Conservation (phyloP, 768 basidiomycete species). For the Leccinum barrowsii region DNA sequence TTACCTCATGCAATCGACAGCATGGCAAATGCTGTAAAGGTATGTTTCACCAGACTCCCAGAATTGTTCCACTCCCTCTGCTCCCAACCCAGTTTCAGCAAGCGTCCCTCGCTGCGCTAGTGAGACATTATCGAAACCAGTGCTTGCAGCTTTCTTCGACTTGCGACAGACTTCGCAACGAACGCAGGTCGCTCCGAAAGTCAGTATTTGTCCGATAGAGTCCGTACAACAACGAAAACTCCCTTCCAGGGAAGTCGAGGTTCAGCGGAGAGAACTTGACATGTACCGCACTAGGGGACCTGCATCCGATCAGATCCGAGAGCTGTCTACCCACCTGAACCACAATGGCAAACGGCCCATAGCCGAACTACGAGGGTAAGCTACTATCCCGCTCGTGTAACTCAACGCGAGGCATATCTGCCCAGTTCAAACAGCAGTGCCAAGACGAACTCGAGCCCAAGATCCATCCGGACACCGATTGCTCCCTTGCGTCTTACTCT, state of each 20-base stretch:
- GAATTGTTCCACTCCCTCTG: neutral
- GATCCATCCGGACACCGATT: conserved; percentile 49
- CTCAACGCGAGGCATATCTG: neutral
- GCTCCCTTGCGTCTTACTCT: conserved; percentile 68
- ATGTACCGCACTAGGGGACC: conserved; percentile 40
- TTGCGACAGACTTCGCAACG: conserved; percentile 33
- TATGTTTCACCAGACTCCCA: conserved; percentile 20
- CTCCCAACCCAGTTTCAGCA: conserved; percentile 62
- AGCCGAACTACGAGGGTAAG: conserved; percentile 43
- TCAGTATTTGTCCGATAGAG: conserved; percentile 21
- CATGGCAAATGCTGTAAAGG: conserved; percentile 66
- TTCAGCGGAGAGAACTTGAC: conserved; percentile 47
- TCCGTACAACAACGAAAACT: conserved; percentile 3
- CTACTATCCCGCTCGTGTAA: neutral
- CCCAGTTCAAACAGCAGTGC: conserved; percentile 19
- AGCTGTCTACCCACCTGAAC: conserved; percentile 43
- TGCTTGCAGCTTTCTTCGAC: conserved; percentile 43
- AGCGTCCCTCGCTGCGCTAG: conserved; percentile 66
- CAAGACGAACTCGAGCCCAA: conserved; percentile 56
- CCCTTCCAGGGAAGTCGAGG: conserved; percentile 44
- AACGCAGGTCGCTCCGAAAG: conserved; percentile 53
- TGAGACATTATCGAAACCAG: conserved; percentile 59
- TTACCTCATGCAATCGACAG: conserved; percentile 59
- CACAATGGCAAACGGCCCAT: conserved; percentile 66
- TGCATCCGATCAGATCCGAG: conserved; percentile 21